Evolutionary conservation across 2,329 filamentous ascomycete species (phyloP).

Genomic region (Diaporthe citriasiana): DNA sequence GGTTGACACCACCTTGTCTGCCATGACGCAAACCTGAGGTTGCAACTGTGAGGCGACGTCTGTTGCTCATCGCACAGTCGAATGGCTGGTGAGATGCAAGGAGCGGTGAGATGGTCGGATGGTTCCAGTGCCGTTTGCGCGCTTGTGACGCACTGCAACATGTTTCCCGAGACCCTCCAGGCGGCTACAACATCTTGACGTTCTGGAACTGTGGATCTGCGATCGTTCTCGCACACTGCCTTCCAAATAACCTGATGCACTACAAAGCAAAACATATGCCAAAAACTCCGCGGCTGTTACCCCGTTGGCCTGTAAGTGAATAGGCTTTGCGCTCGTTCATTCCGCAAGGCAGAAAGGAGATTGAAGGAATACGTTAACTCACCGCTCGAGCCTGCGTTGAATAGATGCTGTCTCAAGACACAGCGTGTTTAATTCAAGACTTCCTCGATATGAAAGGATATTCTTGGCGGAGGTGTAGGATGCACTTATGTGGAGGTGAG

Average conservation of each 20-base stretch:
- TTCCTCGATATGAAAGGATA: constrained; percentile 4
- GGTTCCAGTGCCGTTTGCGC: constrained; percentile 7
- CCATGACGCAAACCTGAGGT: neutral
- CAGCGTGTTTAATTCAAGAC: neutral
- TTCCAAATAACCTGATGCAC: neutral
- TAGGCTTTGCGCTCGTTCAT: neutral
- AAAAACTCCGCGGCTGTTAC: neutral
- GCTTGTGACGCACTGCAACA: constrained; percentile 29
- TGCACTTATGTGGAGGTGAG: constrained; percentile 10
- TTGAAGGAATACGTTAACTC: neutral
- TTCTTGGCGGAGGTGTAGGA: neutral
- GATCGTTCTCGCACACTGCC: neutral
- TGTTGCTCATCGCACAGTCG: neutral
- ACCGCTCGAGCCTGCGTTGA: neutral
- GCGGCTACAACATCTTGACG: neutral
- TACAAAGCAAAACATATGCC: neutral
- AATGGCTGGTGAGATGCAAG: neutral
- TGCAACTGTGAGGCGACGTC: neutral
- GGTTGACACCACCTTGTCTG: constrained; percentile 4
- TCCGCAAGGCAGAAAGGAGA: neutral
- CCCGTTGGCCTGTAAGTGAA: neutral
- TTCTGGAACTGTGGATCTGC: constrained; percentile 7
- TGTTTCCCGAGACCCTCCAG: constrained; percentile 1
- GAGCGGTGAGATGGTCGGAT: constrained; percentile 11
- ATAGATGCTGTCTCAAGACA: neutral